A percentile compares a stretch with the other conserved stretches of the same genome.
Conservation (phyloP, 2,329 filamentous ascomycete genomes). For the Pezizomycotina sp. region DNA sequence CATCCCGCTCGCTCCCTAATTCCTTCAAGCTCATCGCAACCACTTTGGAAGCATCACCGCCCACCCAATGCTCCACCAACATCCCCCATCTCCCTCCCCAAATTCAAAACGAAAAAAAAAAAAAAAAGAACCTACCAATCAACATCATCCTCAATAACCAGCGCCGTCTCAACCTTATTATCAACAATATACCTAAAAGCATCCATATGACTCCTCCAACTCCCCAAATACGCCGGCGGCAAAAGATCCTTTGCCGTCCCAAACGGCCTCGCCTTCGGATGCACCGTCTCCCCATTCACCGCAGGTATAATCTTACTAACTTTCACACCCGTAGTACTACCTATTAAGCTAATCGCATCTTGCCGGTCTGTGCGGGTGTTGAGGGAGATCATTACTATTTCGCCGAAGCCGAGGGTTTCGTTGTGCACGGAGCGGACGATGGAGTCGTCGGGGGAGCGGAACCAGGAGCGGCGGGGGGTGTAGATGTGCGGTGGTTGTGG, state of each 20-base stretch:
- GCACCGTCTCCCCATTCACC: conserved; percentile 15
- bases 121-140: too few relatives aligned
- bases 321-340: conserved; percentile 8
- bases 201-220: conserved; percentile 18
- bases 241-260: conserved; percentile 11
- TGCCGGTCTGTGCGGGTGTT: conserved; percentile 15
- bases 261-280: conserved; percentile 16
- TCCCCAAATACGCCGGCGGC: conserved; percentile 14
- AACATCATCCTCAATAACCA: conserved; percentile 15
- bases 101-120: too few relatives aligned
- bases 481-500: too few relatives aligned
- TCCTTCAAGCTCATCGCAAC: too few relatives aligned
- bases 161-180: conserved; percentile 14
- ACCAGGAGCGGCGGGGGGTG: too few relatives aligned
- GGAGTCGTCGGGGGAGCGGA: conserved; percentile 10
- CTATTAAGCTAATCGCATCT: conserved; percentile 16
- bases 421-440: conserved; percentile 8
- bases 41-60: too few relatives aligned
- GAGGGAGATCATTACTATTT: conserved; percentile 15
- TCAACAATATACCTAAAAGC: conserved; percentile 19
- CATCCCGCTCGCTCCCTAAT: too few relatives aligned
- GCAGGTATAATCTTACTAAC: conserved; percentile 13
- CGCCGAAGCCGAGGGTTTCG: conserved; percentile 16
- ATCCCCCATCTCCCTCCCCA: too few relatives aligned
- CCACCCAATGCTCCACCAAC: too few relatives aligned